Conservation (phyloP, 345 rosid genomes). For the Corchorus capsularis region DNA sequence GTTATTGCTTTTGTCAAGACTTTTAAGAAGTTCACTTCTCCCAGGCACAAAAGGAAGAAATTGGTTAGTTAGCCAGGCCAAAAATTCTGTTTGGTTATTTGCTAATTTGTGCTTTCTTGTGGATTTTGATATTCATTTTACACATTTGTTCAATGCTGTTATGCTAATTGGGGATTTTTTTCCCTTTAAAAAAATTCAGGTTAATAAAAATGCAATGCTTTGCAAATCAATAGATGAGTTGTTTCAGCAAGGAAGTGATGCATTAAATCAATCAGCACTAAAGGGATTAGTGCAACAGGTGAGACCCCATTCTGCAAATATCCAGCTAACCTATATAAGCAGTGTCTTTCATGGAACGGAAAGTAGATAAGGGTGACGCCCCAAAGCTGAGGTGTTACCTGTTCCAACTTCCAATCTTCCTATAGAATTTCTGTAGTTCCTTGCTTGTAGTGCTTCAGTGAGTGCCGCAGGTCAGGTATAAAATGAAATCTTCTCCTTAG, state of each 20-base stretch:
- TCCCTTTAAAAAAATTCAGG: constrained; percentile 40
- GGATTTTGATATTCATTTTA: background rate
- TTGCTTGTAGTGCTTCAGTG: background rate
- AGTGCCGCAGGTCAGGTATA: background rate
- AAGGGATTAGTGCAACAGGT: constrained; percentile 68
- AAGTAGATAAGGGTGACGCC: background rate
- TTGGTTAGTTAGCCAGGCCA: constrained; percentile 46
- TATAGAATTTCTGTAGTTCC: background rate
- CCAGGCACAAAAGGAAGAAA: constrained; percentile 63
- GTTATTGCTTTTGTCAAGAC: constrained; percentile 83
- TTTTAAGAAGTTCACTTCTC: constrained; percentile 70
- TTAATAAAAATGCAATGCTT: constrained; percentile 76
- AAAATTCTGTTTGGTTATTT: background rate
- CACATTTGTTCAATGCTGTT: background rate
- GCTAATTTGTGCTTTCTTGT: background rate
- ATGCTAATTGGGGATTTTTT: constrained; percentile 3
- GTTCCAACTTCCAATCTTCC: background rate
- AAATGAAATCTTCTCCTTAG: background rate
- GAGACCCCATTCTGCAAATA: constrained; percentile 15
- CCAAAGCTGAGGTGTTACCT: constrained; percentile 6
- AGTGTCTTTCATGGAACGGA: background rate
- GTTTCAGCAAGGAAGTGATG: constrained; percentile 54
- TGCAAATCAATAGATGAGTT: constrained; percentile 76
- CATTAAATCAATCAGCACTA: constrained; percentile 52
- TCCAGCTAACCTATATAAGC: background rate